Percentiles rank a stretch among this genome's conserved stretches.
Conservation (phyloP, 2,329 filamentous ascomycete genomes). For the Fusarium oxysporum region DNA sequence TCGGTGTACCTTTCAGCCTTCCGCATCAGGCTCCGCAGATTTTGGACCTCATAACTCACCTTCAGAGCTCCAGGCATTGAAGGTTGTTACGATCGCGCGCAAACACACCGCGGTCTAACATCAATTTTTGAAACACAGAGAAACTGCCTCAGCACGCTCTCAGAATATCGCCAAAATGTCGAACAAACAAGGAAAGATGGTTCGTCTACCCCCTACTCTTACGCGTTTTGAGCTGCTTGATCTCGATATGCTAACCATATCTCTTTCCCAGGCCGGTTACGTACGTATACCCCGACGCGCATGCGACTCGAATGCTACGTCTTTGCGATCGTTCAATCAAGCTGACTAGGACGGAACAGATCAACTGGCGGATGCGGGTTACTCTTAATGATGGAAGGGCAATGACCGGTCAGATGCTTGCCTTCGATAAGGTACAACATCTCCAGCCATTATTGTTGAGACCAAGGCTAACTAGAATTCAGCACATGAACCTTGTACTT, state of each 20-base stretch:
- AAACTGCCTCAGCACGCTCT: slow-evolving; percentile 49
- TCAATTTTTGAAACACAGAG: slow-evolving; percentile 58
- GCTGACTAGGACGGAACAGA: slow-evolving; percentile 64
- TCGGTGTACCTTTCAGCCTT: slow-evolving; percentile 54
- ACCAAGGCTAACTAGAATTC: slow-evolving; percentile 19
- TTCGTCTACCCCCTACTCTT: slow-evolving; percentile 61
- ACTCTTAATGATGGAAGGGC: slow-evolving; percentile 95
- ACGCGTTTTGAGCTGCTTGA: slow-evolving; percentile 51
- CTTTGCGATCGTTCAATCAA: neutral
- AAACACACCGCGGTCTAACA: slow-evolving; percentile 53
- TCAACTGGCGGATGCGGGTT: slow-evolving; percentile 99
- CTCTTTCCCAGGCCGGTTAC: slow-evolving; percentile 72
- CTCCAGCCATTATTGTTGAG: neutral
- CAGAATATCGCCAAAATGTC: slow-evolving; percentile 50
- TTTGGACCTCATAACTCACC: slow-evolving; percentile 55
- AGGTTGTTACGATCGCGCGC: slow-evolving; percentile 54
- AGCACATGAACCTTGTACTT: slow-evolving; percentile 99
- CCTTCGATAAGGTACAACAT: slow-evolving; percentile 87
- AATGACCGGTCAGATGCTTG: slow-evolving; percentile 98
- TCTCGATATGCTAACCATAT: slow-evolving; percentile 70
- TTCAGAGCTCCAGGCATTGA: slow-evolving; percentile 59
- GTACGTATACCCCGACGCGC: slow-evolving; percentile 62
- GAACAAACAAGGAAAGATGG: slow-evolving; percentile 99
- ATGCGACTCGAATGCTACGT: neutral
- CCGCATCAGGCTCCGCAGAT: slow-evolving; percentile 59